Conservation (phyloP, 1,284 basidiomycete species). For the Paramarasmius palmivorus region DNA sequence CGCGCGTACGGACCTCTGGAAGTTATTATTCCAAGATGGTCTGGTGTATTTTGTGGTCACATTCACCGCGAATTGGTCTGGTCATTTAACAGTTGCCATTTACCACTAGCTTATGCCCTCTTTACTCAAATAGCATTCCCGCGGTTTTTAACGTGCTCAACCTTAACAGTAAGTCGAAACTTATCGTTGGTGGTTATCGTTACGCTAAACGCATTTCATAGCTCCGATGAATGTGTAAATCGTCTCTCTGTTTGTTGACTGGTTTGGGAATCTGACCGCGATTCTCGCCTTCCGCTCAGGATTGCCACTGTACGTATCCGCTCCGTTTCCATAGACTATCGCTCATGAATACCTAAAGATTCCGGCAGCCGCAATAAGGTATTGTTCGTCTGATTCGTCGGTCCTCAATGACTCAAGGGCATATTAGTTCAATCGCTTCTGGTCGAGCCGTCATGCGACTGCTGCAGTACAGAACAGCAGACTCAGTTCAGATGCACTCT, state of each 20-base stretch:
- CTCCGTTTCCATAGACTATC: neutral
- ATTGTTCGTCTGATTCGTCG: slow-evolving; percentile 22
- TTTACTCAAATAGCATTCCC: neutral
- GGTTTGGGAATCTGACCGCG: slow-evolving; percentile 1
- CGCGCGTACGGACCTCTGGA: slow-evolving; percentile 54
- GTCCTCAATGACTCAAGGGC: neutral
- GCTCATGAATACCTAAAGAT: slow-evolving; percentile 37
- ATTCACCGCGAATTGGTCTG: slow-evolving; percentile 64
- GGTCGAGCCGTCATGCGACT: slow-evolving; percentile 67
- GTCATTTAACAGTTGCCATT: slow-evolving; percentile 58
- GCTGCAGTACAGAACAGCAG: slow-evolving; percentile 47
- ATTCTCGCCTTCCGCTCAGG: slow-evolving; percentile 15
- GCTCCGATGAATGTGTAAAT: slow-evolving; percentile 70
- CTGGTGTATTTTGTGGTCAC: slow-evolving; percentile 65
- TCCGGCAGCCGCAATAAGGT: slow-evolving; percentile 68
- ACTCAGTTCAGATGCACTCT: slow-evolving; percentile 51
- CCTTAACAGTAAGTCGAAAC: slow-evolving; percentile 51
- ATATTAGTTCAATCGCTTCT: slow-evolving; percentile 56
- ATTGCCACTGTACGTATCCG: slow-evolving; percentile 35
- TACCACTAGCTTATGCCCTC: slow-evolving; percentile 7
- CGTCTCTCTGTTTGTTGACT: neutral
- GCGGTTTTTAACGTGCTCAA: slow-evolving; percentile 57
- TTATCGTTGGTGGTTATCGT: slow-evolving; percentile 2
- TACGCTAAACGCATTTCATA: slow-evolving; percentile 22
- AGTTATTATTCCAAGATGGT: slow-evolving; percentile 70